These are phyloP conservation scores for Barnettozyma botsteinii DNA, from an alignment of 805 yeast species.

Conservation along the genomic window DNA sequence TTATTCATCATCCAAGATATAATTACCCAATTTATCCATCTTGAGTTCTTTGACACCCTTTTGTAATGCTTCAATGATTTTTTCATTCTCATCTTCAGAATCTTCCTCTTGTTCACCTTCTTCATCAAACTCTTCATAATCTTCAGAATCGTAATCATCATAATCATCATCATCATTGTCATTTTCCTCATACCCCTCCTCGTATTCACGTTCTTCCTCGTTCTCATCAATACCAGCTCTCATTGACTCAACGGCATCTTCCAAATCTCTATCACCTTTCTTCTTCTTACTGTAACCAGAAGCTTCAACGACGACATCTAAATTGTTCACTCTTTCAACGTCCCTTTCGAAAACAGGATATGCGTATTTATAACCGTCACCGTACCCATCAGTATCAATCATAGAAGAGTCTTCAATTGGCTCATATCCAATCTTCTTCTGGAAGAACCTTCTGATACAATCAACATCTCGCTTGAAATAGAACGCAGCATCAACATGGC, in stretches of 20 bases:
- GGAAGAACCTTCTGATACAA: slow-evolving; percentile 81
- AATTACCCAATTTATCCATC: slow-evolving; percentile 80
- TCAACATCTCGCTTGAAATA: slow-evolving; percentile 92
- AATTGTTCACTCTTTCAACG: slow-evolving; percentile 55
- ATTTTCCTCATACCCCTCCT: slow-evolving; percentile 37
- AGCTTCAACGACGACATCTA: slow-evolving; percentile 87
- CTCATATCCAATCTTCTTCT: slow-evolving; percentile 64
- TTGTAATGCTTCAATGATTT: slow-evolving; percentile 65
- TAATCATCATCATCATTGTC: slow-evolving; percentile 39
- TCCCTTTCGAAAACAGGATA: slow-evolving; percentile 80
- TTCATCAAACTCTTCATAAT: slow-evolving; percentile 17
- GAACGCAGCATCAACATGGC: slow-evolving; percentile 80
- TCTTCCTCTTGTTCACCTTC: slow-evolving; percentile 42
- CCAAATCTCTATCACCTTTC: slow-evolving; percentile 59
- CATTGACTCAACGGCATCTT: slow-evolving; percentile 67
- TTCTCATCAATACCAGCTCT: slow-evolving; percentile 37
- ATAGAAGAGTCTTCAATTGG: slow-evolving; percentile 64
- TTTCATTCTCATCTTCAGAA: slow-evolving; percentile 51
- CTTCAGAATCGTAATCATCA: slow-evolving; percentile 25
- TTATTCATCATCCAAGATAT: slow-evolving; percentile 47
- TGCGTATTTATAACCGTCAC: slow-evolving; percentile 69
- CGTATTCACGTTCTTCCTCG: slow-evolving; percentile 20
- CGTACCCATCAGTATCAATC: slow-evolving; percentile 75
- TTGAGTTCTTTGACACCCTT: slow-evolving; percentile 59
- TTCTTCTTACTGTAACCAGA: slow-evolving; percentile 70